Evolutionary conservation across 192 early-diverging fungal species (phyloP).

Genomic region (Rhizophagus prolifer): DNA sequence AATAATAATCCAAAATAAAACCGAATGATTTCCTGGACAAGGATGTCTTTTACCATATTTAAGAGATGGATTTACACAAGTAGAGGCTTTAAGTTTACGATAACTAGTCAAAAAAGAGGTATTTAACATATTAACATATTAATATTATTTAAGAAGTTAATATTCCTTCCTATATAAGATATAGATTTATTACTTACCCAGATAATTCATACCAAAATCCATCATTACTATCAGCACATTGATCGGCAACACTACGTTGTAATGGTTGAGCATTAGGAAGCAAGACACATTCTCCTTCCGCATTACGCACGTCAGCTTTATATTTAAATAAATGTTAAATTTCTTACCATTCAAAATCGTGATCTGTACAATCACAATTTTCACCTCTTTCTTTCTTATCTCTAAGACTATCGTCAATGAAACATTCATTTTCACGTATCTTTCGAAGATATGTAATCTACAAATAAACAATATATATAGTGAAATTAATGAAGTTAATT

Average conservation of each 20-base stretch:
- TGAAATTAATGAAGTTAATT: not conserved
- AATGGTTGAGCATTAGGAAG: constrained; percentile 51
- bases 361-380: constrained; percentile 71
- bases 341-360: constrained; percentile 82
- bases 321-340: not conserved
- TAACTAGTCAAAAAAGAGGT: constrained; percentile 23
- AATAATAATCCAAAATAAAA: constrained; percentile 33
- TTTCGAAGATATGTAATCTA: constrained; percentile 73
- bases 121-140: constrained; percentile 82
- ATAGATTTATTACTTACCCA: constrained; percentile 35
- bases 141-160: constrained; percentile 28
- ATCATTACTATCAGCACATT: constrained; percentile 53
- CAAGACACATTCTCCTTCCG: constrained; percentile 58
- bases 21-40: constrained; percentile 53
- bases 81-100: not conserved
- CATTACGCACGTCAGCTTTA: constrained; percentile 52
- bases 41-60: constrained; percentile 48
- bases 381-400: constrained; percentile 53
- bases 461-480: constrained; percentile 27
- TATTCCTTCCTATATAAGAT: not conserved
- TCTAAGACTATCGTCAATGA: constrained; percentile 69
- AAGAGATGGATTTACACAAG: not conserved
- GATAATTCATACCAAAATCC: constrained; percentile 65
- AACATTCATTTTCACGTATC: constrained; percentile 66
- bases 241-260: constrained; percentile 30